phyloP scores from a whole-genome alignment of 2,329 filamentous ascomycete genomes.

The Phaeosphaeria sp. region DNA sequence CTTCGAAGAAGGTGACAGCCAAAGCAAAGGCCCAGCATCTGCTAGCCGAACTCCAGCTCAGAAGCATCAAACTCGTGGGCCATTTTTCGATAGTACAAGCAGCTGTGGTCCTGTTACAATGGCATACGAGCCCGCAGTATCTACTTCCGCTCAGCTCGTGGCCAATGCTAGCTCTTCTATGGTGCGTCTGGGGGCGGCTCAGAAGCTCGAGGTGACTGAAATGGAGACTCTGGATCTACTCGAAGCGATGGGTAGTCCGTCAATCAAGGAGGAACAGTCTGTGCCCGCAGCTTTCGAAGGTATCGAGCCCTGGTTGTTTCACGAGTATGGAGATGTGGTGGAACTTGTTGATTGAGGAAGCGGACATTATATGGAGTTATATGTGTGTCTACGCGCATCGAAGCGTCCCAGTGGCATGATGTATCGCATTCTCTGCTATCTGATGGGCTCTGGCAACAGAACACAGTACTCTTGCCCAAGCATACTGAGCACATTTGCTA shows the following conservation, averaged over 20 bases:
- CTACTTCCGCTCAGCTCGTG: not conserved
- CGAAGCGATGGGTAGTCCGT: not conserved
- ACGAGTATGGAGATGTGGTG: constrained; percentile 50
- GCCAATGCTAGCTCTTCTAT: not conserved
- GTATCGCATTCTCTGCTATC: too few species aligned
- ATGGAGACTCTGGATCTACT: not conserved
- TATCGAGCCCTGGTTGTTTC: constrained; percentile 48
- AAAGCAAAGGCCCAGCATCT: not conserved
- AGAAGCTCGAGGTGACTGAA: not conserved
- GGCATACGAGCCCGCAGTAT: not conserved
- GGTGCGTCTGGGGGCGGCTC: too few species aligned
- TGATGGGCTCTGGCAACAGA: too few species aligned
- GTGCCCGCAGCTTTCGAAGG: constrained; percentile 37
- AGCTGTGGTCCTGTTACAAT: not conserved
- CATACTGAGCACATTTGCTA: too few species aligned
- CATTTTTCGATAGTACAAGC: not conserved
- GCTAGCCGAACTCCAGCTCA: not conserved
- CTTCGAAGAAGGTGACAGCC: too few species aligned
- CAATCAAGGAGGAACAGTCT: constrained; percentile 5
- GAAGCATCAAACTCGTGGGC: not conserved
- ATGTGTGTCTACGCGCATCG: not conserved
- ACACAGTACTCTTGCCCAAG: too few species aligned
- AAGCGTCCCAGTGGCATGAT: too few species aligned
- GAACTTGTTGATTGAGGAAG: constrained; percentile 42
- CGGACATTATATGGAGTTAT: not conserved